phyloP scores from a whole-genome alignment of 345 rosid species.

The Lepidium africanum region DNA sequence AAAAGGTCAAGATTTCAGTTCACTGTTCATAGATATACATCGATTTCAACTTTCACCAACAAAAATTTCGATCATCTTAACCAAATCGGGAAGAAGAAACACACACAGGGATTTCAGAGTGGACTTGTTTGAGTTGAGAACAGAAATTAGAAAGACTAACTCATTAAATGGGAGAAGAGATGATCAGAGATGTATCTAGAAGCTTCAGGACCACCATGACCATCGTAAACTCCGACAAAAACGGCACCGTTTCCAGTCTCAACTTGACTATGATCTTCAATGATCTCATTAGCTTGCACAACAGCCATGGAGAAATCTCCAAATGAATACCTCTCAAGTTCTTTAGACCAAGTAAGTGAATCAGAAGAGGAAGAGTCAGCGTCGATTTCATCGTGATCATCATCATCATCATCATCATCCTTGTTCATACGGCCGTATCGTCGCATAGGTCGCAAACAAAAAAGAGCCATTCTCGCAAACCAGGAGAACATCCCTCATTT shows the following conservation, averaged over 20 bases:
- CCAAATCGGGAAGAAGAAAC: background rate
- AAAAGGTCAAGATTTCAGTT: slow-evolving; percentile 23
- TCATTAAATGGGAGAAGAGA: slow-evolving; percentile 65
- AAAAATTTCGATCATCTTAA: background rate
- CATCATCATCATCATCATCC: slow-evolving; percentile 31
- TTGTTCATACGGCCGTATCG: slow-evolving; percentile 80
- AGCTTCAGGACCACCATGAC: slow-evolving; percentile 97
- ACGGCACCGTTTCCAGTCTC: slow-evolving; percentile 60
- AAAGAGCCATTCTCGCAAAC: slow-evolving; percentile 56
- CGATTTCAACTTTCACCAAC: background rate
- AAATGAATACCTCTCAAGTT: slow-evolving; percentile 63
- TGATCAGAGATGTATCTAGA: slow-evolving; percentile 71
- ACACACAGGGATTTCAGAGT: background rate
- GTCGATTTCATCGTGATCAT: slow-evolving; percentile 21
- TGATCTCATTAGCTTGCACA: slow-evolving; percentile 77
- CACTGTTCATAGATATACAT: slow-evolving; percentile 11
- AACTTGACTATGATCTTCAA: slow-evolving; percentile 89
- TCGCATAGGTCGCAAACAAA: slow-evolving; percentile 72
- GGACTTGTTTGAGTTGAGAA: background rate
- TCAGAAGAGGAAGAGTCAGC: slow-evolving; percentile 29
- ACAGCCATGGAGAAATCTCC: slow-evolving; percentile 88
- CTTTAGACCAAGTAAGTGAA: slow-evolving; percentile 66
- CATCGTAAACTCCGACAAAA: slow-evolving; percentile 87
- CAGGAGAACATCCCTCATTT: slow-evolving; percentile 98
- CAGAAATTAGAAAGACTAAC: slow-evolving; percentile 30